A percentile compares a stretch with the other conserved stretches of the same genome.
Conservation (phyloP, 768 basidiomycete species). For the Lactifluus hygrophoroides region DNA sequence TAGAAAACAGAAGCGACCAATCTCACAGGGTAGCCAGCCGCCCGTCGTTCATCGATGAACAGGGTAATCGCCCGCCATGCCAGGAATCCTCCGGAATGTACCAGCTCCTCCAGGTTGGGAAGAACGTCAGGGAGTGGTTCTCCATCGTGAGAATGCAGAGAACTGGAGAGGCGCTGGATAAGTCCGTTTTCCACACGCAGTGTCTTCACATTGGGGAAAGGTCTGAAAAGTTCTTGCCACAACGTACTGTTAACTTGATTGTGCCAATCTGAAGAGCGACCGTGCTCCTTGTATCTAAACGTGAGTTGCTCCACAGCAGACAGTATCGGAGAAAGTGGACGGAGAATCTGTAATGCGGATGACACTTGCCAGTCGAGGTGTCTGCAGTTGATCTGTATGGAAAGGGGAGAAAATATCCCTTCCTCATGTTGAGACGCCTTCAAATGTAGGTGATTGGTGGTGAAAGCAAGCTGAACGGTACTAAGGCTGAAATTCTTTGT, state of each 20-base stretch:
- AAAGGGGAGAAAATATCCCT: not conserved
- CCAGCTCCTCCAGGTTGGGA: not conserved
- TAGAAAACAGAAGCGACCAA: too few species aligned
- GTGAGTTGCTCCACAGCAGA: not conserved
- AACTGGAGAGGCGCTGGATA: not conserved
- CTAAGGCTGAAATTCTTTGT: not conserved
- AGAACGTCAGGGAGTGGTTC: not conserved
- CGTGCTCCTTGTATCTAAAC: not conserved
- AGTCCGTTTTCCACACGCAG: not conserved
- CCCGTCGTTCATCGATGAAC: too few species aligned
- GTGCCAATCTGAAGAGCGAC: not conserved
- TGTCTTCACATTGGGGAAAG: not conserved
- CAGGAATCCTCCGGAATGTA: not conserved
- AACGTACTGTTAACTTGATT: not conserved
- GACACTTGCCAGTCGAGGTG: not conserved
- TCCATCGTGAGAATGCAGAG: not conserved
- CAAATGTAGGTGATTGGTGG: too few species aligned
- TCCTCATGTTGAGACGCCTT: not conserved
- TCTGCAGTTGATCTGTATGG: not conserved
- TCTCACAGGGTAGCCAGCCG: too few species aligned
- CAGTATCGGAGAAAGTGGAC: not conserved
- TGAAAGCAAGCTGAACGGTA: not conserved
- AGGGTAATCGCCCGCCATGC: too few species aligned
- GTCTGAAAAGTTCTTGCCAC: not conserved
- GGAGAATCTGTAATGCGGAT: not conserved